Conservation (phyloP, 176 grass and related monocot species). For the Oryza meridionalis region DNA sequence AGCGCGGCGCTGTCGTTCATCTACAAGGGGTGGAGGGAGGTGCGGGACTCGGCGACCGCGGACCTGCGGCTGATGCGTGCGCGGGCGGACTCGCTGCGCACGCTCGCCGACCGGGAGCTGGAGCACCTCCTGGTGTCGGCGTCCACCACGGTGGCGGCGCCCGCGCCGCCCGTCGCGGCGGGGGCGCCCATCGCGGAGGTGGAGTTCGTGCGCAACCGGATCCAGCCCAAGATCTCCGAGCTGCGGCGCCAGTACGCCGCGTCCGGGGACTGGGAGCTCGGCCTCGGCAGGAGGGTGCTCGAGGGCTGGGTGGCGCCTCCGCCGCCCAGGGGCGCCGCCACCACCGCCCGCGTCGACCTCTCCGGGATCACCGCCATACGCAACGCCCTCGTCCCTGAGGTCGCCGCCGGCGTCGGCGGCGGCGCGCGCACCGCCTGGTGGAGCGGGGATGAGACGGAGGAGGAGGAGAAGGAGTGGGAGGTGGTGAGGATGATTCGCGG, state of each 20-base stretch:
- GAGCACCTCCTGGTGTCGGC: conserved; percentile 52
- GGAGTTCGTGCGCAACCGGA: conserved; percentile 66
- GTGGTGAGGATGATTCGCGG: conserved; percentile 63
- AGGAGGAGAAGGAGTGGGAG: conserved; percentile 61
- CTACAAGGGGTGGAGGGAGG: conserved; percentile 76
- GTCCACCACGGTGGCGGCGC: conserved; percentile 8
- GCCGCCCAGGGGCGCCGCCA: conserved; percentile 33
- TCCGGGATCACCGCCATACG: conserved; percentile 56
- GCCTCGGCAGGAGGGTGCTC: conserved; percentile 52
- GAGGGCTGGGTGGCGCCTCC: conserved; percentile 36
- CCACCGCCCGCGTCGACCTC: conserved; percentile 62
- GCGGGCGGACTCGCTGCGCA: conserved; percentile 56
- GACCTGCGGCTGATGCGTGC: conserved; percentile 73
- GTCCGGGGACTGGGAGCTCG: conserved; percentile 40
- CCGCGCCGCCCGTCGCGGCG: conserved; percentile 32
- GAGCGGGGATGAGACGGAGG: conserved; percentile 13
- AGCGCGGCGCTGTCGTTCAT: conserved; percentile 60
- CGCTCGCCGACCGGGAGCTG: conserved; percentile 71
- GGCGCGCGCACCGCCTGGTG: conserved; percentile 27
- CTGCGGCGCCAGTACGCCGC: conserved; percentile 58
- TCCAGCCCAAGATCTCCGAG: conserved; percentile 83
- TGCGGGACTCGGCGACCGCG: conserved; percentile 67
- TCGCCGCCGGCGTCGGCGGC: conserved; percentile 41
- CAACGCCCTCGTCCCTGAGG: conserved; percentile 60
- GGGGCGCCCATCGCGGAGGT: conserved; percentile 65